Percentiles rank a stretch among this genome's conserved stretches.
These are phyloP conservation scores for Areca catechu DNA, from an alignment of 176 grass and related monocot species.

Conservation along the genomic window DNA sequence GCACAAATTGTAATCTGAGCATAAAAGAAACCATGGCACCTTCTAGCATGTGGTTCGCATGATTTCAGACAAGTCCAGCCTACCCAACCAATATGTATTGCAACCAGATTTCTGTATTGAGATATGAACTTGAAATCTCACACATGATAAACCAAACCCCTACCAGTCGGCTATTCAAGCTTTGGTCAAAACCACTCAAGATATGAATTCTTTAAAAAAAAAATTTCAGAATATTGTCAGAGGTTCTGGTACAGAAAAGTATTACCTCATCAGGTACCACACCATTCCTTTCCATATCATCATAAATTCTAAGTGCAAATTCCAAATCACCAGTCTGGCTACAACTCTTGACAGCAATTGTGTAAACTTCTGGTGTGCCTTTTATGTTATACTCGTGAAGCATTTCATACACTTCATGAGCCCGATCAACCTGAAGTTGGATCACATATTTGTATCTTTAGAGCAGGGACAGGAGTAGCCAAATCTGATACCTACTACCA, in stretches of 20 bases:
- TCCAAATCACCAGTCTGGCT: conserved; percentile 83
- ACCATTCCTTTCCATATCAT: conserved; percentile 90
- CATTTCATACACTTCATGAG: conserved; percentile 90
- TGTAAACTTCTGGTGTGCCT: conserved; percentile 88
- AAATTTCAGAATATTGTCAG: too few relatives aligned
- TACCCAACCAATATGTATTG: too few relatives aligned
- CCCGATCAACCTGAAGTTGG: conserved; percentile 55
- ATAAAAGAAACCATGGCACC: too few relatives aligned
- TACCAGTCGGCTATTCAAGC: too few relatives aligned
- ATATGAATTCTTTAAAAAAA: too few relatives aligned
- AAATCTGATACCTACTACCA: conserved; percentile 8
- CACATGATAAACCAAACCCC: too few relatives aligned
- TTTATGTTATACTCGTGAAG: conserved; percentile 80
- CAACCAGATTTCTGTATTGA: too few relatives aligned
- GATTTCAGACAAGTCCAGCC: too few relatives aligned
- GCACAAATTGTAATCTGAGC: too few relatives aligned
- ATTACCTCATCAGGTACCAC: conserved; percentile 88
- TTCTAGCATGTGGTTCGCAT: too few relatives aligned
- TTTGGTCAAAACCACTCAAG: too few relatives aligned
- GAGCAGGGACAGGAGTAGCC: conserved; percentile 7
- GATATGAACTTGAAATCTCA: too few relatives aligned
- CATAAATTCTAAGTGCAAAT: conserved; percentile 84
- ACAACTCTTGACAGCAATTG: conserved; percentile 91
- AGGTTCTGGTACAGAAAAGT: not conserved
- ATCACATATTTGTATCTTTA: conserved; percentile 7